phyloP scores from a whole-genome alignment of 192 early-diverging fungal genomes.

The Linnemannia exigua region DNA sequence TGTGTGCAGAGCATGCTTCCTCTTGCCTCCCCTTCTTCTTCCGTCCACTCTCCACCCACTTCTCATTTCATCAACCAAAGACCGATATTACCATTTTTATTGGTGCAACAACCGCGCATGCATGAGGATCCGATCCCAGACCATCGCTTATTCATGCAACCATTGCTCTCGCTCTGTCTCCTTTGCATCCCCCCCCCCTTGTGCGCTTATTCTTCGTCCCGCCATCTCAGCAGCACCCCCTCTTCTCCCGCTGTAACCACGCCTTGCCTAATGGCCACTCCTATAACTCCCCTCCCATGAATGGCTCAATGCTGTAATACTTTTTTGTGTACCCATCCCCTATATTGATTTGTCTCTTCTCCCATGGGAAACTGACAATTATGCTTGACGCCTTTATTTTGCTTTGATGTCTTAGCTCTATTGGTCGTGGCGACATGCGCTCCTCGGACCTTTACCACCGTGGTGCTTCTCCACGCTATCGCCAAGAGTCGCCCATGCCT shows the following conservation, averaged over 20 bases:
- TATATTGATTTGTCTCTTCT: not conserved
- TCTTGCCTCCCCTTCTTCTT: not conserved
- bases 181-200: not conserved
- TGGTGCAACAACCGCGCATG: not conserved
- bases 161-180: not conserved
- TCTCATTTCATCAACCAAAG: too few relatives aligned
- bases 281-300: not conserved
- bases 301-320: not conserved
- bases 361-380: not conserved
- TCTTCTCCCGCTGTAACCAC: not conserved
- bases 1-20: not conserved
- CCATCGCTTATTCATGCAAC: conserved; percentile 14
- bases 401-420: conserved; percentile 2
- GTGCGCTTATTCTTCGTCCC: not conserved
- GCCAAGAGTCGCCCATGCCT: conserved; percentile 51
- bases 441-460: conserved; percentile 16
- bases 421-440: conserved; percentile 24
- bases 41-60: not conserved
- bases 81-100: not conserved
- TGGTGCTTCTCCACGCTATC: conserved; percentile 34
- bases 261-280: not conserved
- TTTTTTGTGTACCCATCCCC: not conserved
- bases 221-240: not conserved
- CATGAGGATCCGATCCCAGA: conserved; percentile 4
- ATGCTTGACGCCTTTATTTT: not conserved